Conservation (phyloP, 352 stramenopile species). For the Pythium rishiriense region DNA sequence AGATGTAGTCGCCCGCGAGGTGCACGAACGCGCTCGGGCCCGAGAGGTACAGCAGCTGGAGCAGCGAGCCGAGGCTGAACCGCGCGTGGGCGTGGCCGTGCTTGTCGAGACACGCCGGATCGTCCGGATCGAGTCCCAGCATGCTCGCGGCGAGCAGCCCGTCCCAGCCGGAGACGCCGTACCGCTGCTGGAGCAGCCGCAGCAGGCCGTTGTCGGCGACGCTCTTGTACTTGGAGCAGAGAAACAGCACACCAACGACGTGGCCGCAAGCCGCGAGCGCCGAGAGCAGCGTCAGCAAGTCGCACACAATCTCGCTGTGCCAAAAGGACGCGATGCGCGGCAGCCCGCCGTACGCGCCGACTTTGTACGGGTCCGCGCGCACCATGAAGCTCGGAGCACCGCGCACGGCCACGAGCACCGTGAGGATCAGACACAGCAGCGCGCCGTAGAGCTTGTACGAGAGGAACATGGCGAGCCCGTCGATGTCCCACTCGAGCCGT, state of each 20-base stretch:
- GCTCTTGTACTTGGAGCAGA: conserved; percentile 39
- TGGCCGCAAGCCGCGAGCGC: conserved; percentile 32
- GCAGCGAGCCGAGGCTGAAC: conserved; percentile 38
- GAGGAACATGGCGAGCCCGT: conserved; percentile 46
- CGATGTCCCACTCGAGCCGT: conserved; percentile 49
- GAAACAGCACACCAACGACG: conserved; percentile 30
- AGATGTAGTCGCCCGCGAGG: conserved; percentile 53
- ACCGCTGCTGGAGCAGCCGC: conserved; percentile 45
- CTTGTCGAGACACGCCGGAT: conserved; percentile 25
- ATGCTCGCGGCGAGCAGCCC: conserved; percentile 31
- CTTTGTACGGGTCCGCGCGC: conserved; percentile 31
- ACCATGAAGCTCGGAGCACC: conserved; percentile 48
- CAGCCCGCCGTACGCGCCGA: conserved; percentile 39
- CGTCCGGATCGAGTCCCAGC: conserved; percentile 49
- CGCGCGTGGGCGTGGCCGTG: conserved; percentile 30
- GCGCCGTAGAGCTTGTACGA: conserved; percentile 61
- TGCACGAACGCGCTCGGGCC: conserved; percentile 46
- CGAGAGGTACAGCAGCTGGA: conserved; percentile 51
- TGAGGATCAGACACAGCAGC: conserved; percentile 43
- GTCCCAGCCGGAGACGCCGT: conserved; percentile 54
- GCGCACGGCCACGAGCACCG: conserved; percentile 33
- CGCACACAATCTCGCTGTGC: conserved; percentile 55
- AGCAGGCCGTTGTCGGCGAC: conserved; percentile 49
- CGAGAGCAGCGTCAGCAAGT: conserved; percentile 39
- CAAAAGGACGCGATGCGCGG: conserved; percentile 44